Base-by-base conservation (phyloP, 352 stramenopile species). In the Saprolegnia parasitica region DNA sequence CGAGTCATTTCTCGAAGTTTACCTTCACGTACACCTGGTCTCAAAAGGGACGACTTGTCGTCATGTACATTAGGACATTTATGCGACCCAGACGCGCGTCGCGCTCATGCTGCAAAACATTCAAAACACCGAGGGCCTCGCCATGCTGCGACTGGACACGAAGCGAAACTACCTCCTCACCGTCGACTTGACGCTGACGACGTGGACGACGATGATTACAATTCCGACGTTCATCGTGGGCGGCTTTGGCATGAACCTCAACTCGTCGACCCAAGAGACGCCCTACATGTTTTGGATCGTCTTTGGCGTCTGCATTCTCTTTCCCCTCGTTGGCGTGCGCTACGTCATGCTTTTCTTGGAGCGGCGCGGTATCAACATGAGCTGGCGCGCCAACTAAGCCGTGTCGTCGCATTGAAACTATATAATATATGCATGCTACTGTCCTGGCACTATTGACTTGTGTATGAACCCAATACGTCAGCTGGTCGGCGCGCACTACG, bases 131-230 rank as follows among this genome's bases (percentile, higher is more conserved):
- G 76, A 81, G 58, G 76, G 68, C 47, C 56, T 81, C 9, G 72
- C 78, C n/a, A 81, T 68, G 49, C 81, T 84, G 72, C 81, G 81
- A 55, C 60, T 84, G 20, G 78, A 84, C 60, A 81, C 81, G 50
- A 73, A 74, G 45, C 76, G 78, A 61, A 84, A 84, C 64, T 84
- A 82, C 37, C 65, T 84, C 21, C 74, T 84, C 24, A 74, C 74
- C 11, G 57, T 84, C 6, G 75, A 84, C 35, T 73, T 84, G 45
- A 78, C 79, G 40, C 74, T 84, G 63, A 82, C 73, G 42, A 64
- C 82, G 16, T 64, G 80, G 1, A 75, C 70, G 9, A 72, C 77
- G 18, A 66, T 68, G 6, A 50, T 84, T n/a, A 76, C 74, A 9
- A 57, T 84, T 4, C 76, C 76, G 3, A 84, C 78, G 11, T 66